Base-by-base conservation (phyloP, 805 yeast genomes). In the Yarrowia alimentaria region DNA sequence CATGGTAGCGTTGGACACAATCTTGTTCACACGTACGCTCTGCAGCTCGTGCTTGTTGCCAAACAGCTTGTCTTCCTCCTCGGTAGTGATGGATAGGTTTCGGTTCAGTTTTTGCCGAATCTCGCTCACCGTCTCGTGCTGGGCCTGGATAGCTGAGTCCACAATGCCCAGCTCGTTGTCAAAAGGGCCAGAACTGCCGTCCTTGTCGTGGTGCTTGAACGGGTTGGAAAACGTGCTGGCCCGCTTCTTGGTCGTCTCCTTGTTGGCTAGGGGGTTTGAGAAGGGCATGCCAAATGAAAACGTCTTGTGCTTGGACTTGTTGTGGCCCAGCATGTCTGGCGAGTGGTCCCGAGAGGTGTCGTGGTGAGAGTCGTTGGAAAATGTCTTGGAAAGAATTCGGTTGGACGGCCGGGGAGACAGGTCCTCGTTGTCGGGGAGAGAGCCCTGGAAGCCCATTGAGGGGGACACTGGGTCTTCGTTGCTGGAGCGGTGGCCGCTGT, bases 21-120 rank as follows among this genome's bases (percentile, higher is more conserved):
- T 68, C 52, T 76, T 69, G 48, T 69, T 71, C 63, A 77, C 86
- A 24, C 77, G 67, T 10, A 69, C 64, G 1, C 80, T 80, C 57
- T 87, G 95, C 51, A 83, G 86, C 76, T 29, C 0, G 88, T 81
- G 32, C 76, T 68, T 21, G 81, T 73, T 0, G 83, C 72, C 54
- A 17, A 66, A 70, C 26, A 68, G 63, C 29, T 62, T 56, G 32
- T 60, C 61, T 13, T 55, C 54, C 29, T 60, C 64, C 16, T 64
- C 61, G 17, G 64, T 60, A 24, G 58, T 59, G 11, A 56, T 52
- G 40, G 52, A 22, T 29, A 48, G 29, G 24, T 34, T 34, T 24
- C 37, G 33, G 43, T 51, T 35, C 40, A 51, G 48, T 25, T 53
- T 16, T 38, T 55, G 35, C 42, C 52, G 54, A 49, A 40, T 29